Percentiles rank a stretch among this genome's conserved stretches.
Evolutionary conservation across 192 early-diverging fungal genomes (phyloP).

Genomic region (Gamsiella multidivaricata): DNA sequence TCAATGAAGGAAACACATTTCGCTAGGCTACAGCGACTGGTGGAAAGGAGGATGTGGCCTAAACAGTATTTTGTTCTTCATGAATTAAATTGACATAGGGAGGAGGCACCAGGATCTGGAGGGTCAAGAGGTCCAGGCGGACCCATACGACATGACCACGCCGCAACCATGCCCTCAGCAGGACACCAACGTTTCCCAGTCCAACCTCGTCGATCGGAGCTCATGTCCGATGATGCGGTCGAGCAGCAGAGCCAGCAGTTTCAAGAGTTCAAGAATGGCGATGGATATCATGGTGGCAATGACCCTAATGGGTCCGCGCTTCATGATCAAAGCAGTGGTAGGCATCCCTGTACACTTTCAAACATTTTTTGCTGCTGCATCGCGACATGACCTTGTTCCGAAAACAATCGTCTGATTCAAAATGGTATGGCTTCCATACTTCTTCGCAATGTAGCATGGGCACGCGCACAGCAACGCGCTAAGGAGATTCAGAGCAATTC

Average conservation of each 20-base stretch:
- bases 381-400: no score
- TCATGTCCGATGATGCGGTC: conserved; percentile 31
- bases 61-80: no score
- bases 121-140: conserved; percentile 2
- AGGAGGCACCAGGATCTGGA: conserved; percentile 1
- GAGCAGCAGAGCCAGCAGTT: conserved; percentile 17
- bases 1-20: conserved; percentile 2
- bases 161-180: conserved; percentile 21
- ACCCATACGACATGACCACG: conserved; percentile 23
- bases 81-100: not conserved
- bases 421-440: no score
- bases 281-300: conserved; percentile 41
- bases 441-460: conserved; percentile 16
- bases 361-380: not conserved
- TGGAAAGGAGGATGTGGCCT: no score
- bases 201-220: conserved; percentile 26
- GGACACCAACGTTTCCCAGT: conserved; percentile 27
- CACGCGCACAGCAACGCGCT: conserved; percentile 23
- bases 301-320: conserved; percentile 14
- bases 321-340: conserved; percentile 13
- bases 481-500: conserved; percentile 30
- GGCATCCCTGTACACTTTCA: not conserved
- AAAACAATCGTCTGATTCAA: no score
- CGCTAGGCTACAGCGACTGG: no score
- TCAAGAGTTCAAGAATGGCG: conserved; percentile 23